A percentile compares a stretch with the other conserved stretches of the same genome.
Conservation (phyloP, 2,329 filamentous ascomycete species). For the Drechmeria coniospora region DNA sequence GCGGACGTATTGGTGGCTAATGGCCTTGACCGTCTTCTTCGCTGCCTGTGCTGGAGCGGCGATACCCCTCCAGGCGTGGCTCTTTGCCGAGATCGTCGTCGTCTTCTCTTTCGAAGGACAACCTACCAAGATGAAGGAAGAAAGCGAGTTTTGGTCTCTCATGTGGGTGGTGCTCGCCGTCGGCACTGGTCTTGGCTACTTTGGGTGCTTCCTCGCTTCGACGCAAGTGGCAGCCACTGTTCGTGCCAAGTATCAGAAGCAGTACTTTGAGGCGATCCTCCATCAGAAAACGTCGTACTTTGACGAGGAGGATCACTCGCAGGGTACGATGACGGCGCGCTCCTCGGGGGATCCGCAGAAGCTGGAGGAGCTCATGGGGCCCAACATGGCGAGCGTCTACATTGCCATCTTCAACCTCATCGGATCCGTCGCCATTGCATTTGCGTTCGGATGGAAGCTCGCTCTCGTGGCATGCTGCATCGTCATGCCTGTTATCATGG, state of each 20-base stretch:
- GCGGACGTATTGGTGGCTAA: conserved; percentile 31
- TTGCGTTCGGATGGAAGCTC: conserved; percentile 64
- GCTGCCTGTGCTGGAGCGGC: conserved; percentile 27
- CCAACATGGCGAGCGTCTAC: conserved; percentile 47
- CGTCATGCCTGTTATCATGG: conserved; percentile 33
- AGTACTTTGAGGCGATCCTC: conserved; percentile 46
- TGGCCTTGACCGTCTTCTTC: conserved; percentile 32
- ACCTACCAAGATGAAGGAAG: conserved; percentile 17
- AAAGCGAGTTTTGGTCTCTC: conserved; percentile 45
- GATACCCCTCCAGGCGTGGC: conserved; percentile 35
- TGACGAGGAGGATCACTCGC: conserved; percentile 42
- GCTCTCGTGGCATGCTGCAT: conserved; percentile 51
- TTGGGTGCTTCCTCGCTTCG: conserved; percentile 20
- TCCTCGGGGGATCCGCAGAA: conserved; percentile 41
- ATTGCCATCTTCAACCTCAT: conserved; percentile 50
- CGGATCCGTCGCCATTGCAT: conserved; percentile 51
- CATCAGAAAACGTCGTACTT: conserved; percentile 45
- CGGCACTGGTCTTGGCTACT: conserved; percentile 36
- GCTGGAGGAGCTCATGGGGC: conserved; percentile 45
- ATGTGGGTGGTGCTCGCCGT: conserved; percentile 49
- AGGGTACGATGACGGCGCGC: conserved; percentile 43
- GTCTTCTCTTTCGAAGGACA: conserved; percentile 27
- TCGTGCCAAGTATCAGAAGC: conserved; percentile 38
- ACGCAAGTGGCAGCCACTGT: conserved; percentile 31
- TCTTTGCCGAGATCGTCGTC: conserved; percentile 37